Conservation (phyloP, 805 yeast species). For the Candida glaebosa region DNA sequence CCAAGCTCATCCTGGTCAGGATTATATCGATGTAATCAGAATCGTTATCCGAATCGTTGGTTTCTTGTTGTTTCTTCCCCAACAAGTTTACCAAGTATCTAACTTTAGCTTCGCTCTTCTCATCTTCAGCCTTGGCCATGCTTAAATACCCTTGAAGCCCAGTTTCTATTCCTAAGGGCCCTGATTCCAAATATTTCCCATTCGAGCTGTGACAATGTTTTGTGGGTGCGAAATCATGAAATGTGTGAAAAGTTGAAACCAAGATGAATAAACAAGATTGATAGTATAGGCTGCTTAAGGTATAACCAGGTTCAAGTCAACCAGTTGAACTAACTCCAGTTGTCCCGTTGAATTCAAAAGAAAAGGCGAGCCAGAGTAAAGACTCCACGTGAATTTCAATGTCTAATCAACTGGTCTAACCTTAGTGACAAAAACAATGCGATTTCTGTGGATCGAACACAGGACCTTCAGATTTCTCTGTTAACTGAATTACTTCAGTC, state of each 20-base stretch:
- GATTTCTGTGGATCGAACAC: constrained; percentile 83
- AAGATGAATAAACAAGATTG: constrained; percentile 40
- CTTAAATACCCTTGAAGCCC: background rate
- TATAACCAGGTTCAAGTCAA: constrained; percentile 15
- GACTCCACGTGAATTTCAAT: too few species aligned
- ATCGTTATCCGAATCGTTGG: background rate
- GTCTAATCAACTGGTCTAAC: too few species aligned
- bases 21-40: background rate
- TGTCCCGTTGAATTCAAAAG: too few species aligned
- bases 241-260: background rate
- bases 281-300: constrained; percentile 84
- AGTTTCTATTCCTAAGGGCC: background rate
- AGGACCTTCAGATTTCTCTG: constrained; percentile 71
- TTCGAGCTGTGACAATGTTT: background rate
- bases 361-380: too few species aligned
- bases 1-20: background rate
- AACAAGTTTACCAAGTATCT: background rate
- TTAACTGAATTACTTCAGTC: constrained; percentile 33
- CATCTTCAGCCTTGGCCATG: background rate
- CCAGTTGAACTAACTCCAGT: too few species aligned
- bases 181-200: background rate
- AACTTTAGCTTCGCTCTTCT: background rate
- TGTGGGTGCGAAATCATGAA: background rate
- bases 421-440: constrained; percentile 54
- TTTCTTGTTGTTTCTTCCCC: background rate